Base-by-base conservation (phyloP, 2,329 filamentous ascomycete species). In the Chalaropsis thielavioides region DNA sequence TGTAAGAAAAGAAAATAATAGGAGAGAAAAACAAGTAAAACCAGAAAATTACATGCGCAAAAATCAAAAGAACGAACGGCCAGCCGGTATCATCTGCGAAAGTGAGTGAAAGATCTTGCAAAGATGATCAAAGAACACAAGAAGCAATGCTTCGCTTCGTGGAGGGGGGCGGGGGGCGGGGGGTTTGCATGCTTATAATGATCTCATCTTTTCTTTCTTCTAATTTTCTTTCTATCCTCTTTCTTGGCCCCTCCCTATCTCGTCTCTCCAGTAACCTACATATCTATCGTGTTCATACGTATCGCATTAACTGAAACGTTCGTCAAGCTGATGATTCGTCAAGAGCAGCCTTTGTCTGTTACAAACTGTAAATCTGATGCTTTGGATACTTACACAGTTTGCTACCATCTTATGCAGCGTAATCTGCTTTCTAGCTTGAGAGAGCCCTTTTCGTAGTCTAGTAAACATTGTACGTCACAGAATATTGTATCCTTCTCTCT, bases 61-160 rank as follows among this genome's bases (percentile, higher is more conserved):
- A 38, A 62, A n/a, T 60, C 27, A 58, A 56, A 63, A 51, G n/a
- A 49, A 40, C 27, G 61, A 40, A 65, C 59, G 38, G 41, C 24
- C 44, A 62, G 22, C 41, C 60, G 24, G 22, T 46, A 49, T 38
- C n/a, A 62, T 27, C 15, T 46, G 44, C 27, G 15, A 38, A 8
- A 38, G 19, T 22, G 22, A 51, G 22, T 7, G n/a, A 22, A 11
- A 64, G 13, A 24, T 61, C 63, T 61, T 38, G 38, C 61, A 60
- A 64, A 49, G 62, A 27, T 22, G 31, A 54, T n/a, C 27, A 65
- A 61, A 61, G 38, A 60, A 51, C 19, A 27, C 17, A 64, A 62
- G 27, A 58, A 54, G 61, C 19, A 62, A 46, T n/a, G 19, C 54
- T 51, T 24, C 5, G 17, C 10, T 58, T 38, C 7, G 31, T 19